A percentile compares a stretch with the other conserved stretches of the same genome.
phyloP scores from a whole-genome alignment of 2,329 filamentous ascomycete genomes.

The Trichoderma pleuroti region DNA sequence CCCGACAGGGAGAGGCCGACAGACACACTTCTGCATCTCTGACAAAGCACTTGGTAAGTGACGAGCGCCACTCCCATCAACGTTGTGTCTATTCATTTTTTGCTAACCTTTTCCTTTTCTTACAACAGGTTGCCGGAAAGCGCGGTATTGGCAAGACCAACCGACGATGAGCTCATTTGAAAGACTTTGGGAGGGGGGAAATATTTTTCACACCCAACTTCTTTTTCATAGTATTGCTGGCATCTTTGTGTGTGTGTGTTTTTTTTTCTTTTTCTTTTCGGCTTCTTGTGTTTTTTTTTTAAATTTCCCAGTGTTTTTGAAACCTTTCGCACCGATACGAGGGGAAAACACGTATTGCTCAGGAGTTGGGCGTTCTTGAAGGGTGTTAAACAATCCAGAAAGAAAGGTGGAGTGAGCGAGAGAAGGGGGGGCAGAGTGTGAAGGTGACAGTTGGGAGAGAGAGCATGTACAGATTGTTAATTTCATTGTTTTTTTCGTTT shows the following conservation, averaged over 20 bases:
- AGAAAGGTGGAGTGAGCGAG: neutral
- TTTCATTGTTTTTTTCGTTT: neutral
- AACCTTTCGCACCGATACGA: neutral
- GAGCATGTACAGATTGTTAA: neutral
- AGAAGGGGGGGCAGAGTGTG: neutral
- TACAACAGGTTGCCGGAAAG: constrained; percentile 77
- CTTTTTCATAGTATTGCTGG: neutral
- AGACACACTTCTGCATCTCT: constrained; percentile 78
- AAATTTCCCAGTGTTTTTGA: neutral
- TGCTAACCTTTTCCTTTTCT: neutral
- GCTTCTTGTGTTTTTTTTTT: neutral
- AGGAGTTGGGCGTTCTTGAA: constrained; percentile 32
- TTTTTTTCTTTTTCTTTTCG: neutral
- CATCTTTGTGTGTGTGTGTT: neutral
- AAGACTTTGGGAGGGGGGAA: neutral
- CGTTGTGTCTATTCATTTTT: neutral
- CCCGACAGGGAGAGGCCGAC: constrained; percentile 93
- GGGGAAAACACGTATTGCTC: constrained; percentile 23
- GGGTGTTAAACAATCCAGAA: constrained; percentile 5
- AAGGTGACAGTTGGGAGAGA: neutral
- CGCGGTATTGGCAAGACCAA: constrained; percentile 87
- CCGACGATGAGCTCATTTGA: constrained; percentile 52
- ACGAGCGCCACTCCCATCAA: neutral
- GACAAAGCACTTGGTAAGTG: constrained; percentile 84
- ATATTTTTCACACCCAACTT: neutral